phyloP scores from a whole-genome alignment of 192 early-diverging fungal genomes.

The Chytriomyces sp. region DNA sequence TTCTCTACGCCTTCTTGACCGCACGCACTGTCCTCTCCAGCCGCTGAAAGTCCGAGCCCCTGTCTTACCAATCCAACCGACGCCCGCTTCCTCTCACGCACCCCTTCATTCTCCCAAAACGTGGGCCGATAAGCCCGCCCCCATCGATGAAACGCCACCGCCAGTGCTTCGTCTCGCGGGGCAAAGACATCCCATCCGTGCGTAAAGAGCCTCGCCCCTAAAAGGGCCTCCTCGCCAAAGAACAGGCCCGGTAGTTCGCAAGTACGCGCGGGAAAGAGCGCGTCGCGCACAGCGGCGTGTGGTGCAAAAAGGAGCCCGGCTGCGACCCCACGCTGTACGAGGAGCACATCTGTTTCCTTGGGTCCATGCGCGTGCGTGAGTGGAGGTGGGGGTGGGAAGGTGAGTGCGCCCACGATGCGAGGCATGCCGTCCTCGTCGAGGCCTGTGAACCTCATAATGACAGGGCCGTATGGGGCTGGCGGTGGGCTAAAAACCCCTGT shows the following conservation, averaged over 20 bases:
- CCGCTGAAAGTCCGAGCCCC: no score
- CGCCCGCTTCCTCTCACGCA: neutral
- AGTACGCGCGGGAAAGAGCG: neutral
- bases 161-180: slow-evolving; percentile 14
- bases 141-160: slow-evolving; percentile 30
- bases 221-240: slow-evolving; percentile 36
- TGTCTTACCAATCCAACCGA: no score
- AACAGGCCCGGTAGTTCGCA: slow-evolving; percentile 22
- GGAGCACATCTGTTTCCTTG: neutral
- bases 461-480: slow-evolving; percentile 5
- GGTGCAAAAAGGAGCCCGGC: slow-evolving; percentile 30
- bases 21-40: no score
- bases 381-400: neutral
- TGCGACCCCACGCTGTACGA: slow-evolving; percentile 19
- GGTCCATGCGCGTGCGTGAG: neutral
- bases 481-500: neutral
- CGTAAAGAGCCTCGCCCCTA: slow-evolving; percentile 16
- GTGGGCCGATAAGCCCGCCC: slow-evolving; percentile 22
- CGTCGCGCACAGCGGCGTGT: neutral
- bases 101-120: slow-evolving; percentile 25
- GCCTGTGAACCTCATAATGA: neutral
- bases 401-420: slow-evolving; percentile 3
- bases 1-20: no score
- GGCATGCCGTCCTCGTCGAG: slow-evolving; percentile 30
- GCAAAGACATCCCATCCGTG: slow-evolving; percentile 27